Percentiles rank a stretch among this genome's conserved stretches.
phyloP scores from a whole-genome alignment of 768 basidiomycete species.

The Chalciporus sphaerocephalus region DNA sequence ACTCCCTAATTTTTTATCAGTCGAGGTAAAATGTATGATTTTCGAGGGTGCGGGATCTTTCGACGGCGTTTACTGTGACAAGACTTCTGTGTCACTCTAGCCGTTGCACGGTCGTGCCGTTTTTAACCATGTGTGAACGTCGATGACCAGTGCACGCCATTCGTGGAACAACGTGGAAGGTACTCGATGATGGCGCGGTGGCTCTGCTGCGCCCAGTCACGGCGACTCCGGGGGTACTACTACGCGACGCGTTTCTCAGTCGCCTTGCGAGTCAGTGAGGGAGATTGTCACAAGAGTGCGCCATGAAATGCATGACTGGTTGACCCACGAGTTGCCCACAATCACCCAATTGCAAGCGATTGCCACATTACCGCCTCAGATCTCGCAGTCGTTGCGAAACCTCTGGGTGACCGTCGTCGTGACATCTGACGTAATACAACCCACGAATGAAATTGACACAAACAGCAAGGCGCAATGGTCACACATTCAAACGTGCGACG shows the following conservation, averaged over 20 bases:
- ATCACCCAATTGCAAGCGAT: neutral
- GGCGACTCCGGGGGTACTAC: neutral
- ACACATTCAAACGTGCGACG: constrained; percentile 18
- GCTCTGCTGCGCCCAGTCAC: neutral
- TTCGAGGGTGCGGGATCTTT: neutral
- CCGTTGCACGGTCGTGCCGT: no score
- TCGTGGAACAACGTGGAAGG: neutral
- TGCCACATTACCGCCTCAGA: neutral
- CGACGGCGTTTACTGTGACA: neutral
- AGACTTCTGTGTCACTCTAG: no score
- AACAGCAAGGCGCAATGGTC: neutral
- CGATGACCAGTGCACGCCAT: neutral
- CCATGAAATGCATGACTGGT: no score
- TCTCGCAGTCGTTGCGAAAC: neutral
- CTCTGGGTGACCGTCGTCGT: no score
- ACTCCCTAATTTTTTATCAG: no score
- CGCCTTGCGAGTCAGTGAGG: no score
- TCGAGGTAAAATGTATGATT: no score
- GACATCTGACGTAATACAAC: neutral
- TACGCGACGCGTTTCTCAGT: neutral
- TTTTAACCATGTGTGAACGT: no score
- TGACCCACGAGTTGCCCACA: no score
- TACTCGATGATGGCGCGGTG: neutral
- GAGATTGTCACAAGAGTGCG: no score
- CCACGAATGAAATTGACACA: neutral